Evolutionary conservation across 78 protist genomes (phyloP).

Genomic region (Capsaspora owczarzaki): DNA sequence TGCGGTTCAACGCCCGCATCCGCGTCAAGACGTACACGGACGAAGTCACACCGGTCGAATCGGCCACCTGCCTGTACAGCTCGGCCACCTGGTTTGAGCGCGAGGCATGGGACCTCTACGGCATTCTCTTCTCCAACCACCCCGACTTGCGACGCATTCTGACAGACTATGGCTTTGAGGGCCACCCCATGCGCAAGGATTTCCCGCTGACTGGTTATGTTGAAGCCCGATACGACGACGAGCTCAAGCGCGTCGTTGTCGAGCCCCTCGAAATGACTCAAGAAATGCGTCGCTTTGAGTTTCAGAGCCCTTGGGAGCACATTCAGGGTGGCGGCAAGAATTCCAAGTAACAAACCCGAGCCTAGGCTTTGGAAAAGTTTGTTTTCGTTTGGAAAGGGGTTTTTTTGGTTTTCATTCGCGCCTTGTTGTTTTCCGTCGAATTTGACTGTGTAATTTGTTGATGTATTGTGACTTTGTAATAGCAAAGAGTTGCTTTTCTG

Average conservation of each 20-base stretch:
- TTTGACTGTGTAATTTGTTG: too few species aligned
- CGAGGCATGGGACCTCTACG: constrained; percentile 67
- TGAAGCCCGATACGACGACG: constrained; percentile 60
- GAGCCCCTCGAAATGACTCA: constrained; percentile 60
- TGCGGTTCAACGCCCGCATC: constrained; percentile 33
- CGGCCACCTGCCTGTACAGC: neutral
- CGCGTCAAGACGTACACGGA: constrained; percentile 27
- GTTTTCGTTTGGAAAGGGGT: too few species aligned
- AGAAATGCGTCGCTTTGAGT: constrained; percentile 53
- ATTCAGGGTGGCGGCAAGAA: neutral
- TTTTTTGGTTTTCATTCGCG: too few species aligned
- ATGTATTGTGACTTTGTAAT: too few species aligned
- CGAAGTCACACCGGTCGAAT: constrained; percentile 26
- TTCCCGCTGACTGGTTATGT: constrained; percentile 62
- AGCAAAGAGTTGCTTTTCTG: too few species aligned
- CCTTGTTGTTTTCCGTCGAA: too few species aligned
- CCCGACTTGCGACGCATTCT: constrained; percentile 69
- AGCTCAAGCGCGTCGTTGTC: constrained; percentile 37
- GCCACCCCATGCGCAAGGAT: constrained; percentile 70
- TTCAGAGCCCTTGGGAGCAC: constrained; percentile 22
- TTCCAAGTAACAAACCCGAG: too few species aligned
- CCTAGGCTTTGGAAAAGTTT: too few species aligned
- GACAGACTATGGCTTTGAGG: constrained; percentile 71
- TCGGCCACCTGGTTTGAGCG: constrained; percentile 53
- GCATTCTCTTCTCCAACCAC: constrained; percentile 49